Base-by-base conservation (phyloP, 2,329 filamentous ascomycete genomes). In the Microascus cirrosus region DNA sequence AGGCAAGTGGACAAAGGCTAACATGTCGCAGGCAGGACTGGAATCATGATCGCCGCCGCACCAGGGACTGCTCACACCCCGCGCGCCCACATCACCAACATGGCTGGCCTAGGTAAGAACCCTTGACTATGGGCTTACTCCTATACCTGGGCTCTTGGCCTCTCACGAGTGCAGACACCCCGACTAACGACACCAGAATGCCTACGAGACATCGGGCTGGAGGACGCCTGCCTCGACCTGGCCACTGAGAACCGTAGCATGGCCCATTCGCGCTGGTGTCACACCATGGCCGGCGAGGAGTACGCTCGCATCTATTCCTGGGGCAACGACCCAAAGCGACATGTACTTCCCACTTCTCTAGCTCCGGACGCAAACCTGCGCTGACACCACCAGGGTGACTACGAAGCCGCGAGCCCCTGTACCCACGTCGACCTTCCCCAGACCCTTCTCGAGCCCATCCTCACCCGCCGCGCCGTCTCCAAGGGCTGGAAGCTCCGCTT, bases 21-120 rank as follows among this genome's bases (percentile, higher is more conserved):
- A 50, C n/a, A 18, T 18, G 22, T 20, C 45, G 24, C 45, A 77
- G 77, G 73, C 2, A 65, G 79, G 5, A 77, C 68, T 32, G 82
- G 82, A 1, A 72, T 84, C 53, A 74, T 84, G 61, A 71, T 85
- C 55, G 74, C 74, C 6, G 65, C 72, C 2, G 73, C 76, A 0
- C 67, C 78, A 0, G 74, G 75, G 2, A 81, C 76, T 1, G 79
- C 81, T 1, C 70, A 79, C 59, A 83, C 80, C 1, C 82, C 82
- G 1, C 70, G 82, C 28, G 82, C 82, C 0, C 82, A 85, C 64
- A 81, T 84, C 59, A 83, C 78, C 52, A 85, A 84, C 64, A 78
- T 78, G 66, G 80, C 79, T 0, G 79, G 78, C 0, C 65, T 80
- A n/a, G 72, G 73, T 74, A 64, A 45, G 63, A 52, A 22, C 20